Percentiles rank a stretch among this genome's conserved stretches.
Evolutionary conservation across 164 flowering plant species (phyloP).

Genomic region (Magnolia officinalis): DNA sequence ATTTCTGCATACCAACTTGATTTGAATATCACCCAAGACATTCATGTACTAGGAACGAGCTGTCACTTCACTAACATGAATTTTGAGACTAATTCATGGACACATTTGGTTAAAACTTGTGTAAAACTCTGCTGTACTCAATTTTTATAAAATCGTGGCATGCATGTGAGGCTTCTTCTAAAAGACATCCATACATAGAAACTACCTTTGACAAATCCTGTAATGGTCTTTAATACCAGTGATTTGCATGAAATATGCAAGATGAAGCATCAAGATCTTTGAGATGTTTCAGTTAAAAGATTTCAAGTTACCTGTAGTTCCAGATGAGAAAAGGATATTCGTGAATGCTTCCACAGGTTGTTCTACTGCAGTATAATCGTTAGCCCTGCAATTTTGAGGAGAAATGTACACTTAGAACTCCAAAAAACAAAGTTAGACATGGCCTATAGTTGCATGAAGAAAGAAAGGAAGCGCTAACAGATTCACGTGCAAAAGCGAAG

Average conservation of each 20-base stretch:
- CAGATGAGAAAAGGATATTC: conserved; percentile 94
- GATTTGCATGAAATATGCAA: background rate
- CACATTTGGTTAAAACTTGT: too few relatives aligned
- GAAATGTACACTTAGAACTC: conserved; percentile 10
- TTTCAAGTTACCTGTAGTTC: conserved; percentile 76
- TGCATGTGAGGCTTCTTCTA: too few relatives aligned
- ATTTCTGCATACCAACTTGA: too few relatives aligned
- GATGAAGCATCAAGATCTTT: background rate
- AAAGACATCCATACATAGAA: too few relatives aligned
- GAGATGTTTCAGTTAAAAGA: background rate
- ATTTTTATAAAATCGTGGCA: too few relatives aligned
- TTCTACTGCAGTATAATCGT: conserved; percentile 56
- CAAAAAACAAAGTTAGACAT: background rate
- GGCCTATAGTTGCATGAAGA: background rate
- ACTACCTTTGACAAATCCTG: background rate
- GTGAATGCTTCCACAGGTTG: conserved; percentile 65
- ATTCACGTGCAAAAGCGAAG: background rate
- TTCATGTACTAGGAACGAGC: too few relatives aligned
- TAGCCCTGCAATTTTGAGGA: conserved; percentile 39
- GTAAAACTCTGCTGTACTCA: too few relatives aligned
- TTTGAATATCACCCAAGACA: too few relatives aligned
- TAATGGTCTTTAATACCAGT: background rate
- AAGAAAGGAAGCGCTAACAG: background rate
- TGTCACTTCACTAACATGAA: too few relatives aligned
- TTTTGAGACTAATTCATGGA: too few relatives aligned